These are phyloP conservation scores for Parathielavia hyrcaniae DNA, from an alignment of 495 filamentous ascomycete genomes.

Conservation along the genomic window DNA sequence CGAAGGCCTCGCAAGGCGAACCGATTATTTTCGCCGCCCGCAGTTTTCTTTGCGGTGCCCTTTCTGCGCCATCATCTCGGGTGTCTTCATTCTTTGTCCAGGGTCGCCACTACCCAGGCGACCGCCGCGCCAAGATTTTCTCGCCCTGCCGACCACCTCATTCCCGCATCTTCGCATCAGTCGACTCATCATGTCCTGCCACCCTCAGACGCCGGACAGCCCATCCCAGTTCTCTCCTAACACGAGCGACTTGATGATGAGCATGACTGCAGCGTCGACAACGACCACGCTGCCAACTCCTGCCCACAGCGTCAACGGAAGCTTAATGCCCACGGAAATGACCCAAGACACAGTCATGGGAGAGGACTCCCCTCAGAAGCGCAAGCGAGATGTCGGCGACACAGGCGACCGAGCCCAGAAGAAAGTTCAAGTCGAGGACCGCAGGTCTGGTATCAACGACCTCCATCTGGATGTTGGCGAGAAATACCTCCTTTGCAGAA, in stretches of 20 bases:
- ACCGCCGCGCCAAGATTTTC: conserved; percentile 21
- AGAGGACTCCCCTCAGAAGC: conserved; percentile 46
- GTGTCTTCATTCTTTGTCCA: conserved; percentile 18
- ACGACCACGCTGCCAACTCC: conserved; percentile 46
- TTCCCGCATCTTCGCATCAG: not conserved
- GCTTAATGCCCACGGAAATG: conserved; percentile 40
- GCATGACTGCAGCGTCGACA: conserved; percentile 41
- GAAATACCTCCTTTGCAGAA: conserved; percentile 55
- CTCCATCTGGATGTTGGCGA: conserved; percentile 51
- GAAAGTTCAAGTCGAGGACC: conserved; percentile 50
- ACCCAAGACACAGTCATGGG: conserved; percentile 38
- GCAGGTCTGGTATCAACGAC: conserved; percentile 49
- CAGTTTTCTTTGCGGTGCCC: conserved; percentile 6
- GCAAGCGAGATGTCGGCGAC: conserved; percentile 47
- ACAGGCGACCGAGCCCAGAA: conserved; percentile 46
- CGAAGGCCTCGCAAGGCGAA: conserved; percentile 11
- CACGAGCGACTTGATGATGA: conserved; percentile 40
- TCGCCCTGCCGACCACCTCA: conserved; percentile 9
- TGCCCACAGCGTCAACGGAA: conserved; percentile 54
- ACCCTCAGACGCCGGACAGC: conserved; percentile 55
- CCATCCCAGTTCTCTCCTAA: conserved; percentile 49
- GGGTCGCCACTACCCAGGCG: conserved; percentile 19
- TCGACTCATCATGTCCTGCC: conserved; percentile 47
- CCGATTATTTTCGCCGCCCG: not conserved
- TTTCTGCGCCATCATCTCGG: not conserved